Percentiles rank a stretch among this genome's conserved stretches.
Conservation (phyloP, 2,329 filamentous ascomycete genomes). For the Penicillium sclerotigenum region DNA sequence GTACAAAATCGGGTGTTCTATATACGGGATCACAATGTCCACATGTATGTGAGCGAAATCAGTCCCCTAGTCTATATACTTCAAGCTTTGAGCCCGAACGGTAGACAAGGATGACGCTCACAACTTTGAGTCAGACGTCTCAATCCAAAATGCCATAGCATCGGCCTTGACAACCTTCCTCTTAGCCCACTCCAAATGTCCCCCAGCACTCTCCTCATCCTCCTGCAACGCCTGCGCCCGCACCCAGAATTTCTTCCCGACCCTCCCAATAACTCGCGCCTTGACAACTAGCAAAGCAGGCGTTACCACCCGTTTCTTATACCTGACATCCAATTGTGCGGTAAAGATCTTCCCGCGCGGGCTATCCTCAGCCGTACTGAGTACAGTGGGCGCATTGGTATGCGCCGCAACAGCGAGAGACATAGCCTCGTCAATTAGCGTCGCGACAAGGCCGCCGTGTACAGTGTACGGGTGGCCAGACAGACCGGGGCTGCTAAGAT, state of each 20-base stretch:
- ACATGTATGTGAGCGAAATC: background rate
- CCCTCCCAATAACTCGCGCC: slow-evolving; percentile 35
- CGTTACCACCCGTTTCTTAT: slow-evolving; percentile 36
- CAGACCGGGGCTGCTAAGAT: slow-evolving; percentile 36
- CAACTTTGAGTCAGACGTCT: slow-evolving; percentile 29
- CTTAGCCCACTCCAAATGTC: slow-evolving; percentile 33
- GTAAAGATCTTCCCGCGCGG: slow-evolving; percentile 38
- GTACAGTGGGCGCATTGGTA: slow-evolving; percentile 11
- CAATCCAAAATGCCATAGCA: slow-evolving; percentile 43
- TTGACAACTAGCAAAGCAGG: slow-evolving; percentile 39
- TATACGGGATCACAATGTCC: background rate
- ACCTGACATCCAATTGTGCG: slow-evolving; percentile 42
- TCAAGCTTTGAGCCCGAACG: background rate
- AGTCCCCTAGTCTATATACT: background rate
- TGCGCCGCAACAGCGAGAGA: slow-evolving; percentile 38
- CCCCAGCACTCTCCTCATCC: slow-evolving; percentile 29
- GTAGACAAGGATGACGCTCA: slow-evolving; percentile 8
- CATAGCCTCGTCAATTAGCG: slow-evolving; percentile 46
- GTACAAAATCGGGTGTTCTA: background rate
- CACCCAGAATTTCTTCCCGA: slow-evolving; percentile 43
- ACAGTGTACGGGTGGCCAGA: slow-evolving; percentile 40
- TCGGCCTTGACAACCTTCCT: slow-evolving; percentile 37
- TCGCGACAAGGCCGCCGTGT: slow-evolving; percentile 43
- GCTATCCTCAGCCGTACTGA: slow-evolving; percentile 10
- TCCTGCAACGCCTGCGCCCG: slow-evolving; percentile 40